A percentile compares a stretch with the other conserved stretches of the same genome.
These are phyloP conservation scores for Silene coronaria DNA, from an alignment of 179 eudicot species.

Conservation along the genomic window DNA sequence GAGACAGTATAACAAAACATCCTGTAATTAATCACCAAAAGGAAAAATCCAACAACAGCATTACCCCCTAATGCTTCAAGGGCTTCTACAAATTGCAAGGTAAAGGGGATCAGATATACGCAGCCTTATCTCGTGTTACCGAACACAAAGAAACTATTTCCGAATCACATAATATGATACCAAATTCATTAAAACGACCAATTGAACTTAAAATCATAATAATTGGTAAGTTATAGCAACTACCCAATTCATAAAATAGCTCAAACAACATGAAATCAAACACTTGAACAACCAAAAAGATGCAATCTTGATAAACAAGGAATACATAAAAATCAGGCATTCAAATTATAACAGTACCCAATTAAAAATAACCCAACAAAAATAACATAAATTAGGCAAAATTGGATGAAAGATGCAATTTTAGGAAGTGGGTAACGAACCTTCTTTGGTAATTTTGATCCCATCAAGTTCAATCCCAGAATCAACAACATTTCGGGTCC, in stretches of 20 bases:
- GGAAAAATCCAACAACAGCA: neutral
- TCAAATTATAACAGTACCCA: neutral
- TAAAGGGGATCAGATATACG: too few species aligned
- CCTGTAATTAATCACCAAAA: too few species aligned
- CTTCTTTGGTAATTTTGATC: conserved; percentile 43
- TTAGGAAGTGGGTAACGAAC: conserved; percentile 28
- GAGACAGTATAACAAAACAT: too few species aligned
- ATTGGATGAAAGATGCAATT: neutral
- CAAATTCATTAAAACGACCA: neutral
- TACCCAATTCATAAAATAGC: neutral
- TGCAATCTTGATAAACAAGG: neutral
- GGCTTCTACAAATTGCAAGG: too few species aligned
- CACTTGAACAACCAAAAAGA: neutral
- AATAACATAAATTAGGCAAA: neutral
- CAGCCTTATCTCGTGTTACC: too few species aligned
- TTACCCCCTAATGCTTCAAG: too few species aligned
- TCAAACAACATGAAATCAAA: neutral
- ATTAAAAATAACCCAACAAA: neutral
- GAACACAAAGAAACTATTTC: too few species aligned
- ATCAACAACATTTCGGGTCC: conserved; percentile 32
- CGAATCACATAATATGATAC: neutral
- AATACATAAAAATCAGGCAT: too few species aligned
- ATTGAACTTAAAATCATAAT: neutral
- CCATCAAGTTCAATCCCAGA: conserved; percentile 60
- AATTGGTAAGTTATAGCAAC: neutral